Percentiles rank a stretch among this genome's conserved stretches.
These are phyloP conservation scores for Fusarium ambrosium DNA, from an alignment of 2,329 filamentous ascomycete genomes.

Conservation along the genomic window DNA sequence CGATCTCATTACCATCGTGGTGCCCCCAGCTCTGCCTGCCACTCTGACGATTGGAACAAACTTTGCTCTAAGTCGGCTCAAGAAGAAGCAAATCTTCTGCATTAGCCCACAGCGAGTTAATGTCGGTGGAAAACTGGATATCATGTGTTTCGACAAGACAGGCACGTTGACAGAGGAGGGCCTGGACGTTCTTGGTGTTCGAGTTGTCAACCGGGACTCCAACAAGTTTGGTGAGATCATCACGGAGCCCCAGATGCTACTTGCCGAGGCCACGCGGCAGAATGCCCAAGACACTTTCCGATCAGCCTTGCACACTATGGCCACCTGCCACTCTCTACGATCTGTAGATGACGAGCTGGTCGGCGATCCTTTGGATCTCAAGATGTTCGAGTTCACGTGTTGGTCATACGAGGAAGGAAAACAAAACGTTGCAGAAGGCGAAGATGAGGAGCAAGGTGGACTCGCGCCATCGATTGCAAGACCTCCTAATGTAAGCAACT, in stretches of 20 bases:
- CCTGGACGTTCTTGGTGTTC: constrained; percentile 90
- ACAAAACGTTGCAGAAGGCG: constrained; percentile 72
- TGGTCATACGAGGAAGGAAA: constrained; percentile 94
- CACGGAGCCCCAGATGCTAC: constrained; percentile 71
- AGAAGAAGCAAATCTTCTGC: constrained; percentile 93
- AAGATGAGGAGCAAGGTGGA: constrained; percentile 80
- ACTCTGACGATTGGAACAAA: constrained; percentile 97
- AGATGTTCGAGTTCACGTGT: constrained; percentile 97
- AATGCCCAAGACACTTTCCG: constrained; percentile 54
- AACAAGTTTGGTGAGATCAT: constrained; percentile 82
- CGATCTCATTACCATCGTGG: constrained; percentile 97
- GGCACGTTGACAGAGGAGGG: constrained; percentile 98
- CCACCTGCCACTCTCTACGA: constrained; percentile 93
- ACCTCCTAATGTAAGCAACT: constrained; percentile 72
- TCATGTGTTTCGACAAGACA: constrained; percentile 99
- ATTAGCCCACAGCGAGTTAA: constrained; percentile 98
- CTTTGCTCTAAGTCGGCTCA: constrained; percentile 89
- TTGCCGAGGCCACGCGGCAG: constrained; percentile 57
- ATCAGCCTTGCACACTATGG: constrained; percentile 92
- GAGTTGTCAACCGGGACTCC: constrained; percentile 76
- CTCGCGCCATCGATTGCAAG: constrained; percentile 90
- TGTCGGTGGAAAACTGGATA: constrained; percentile 93
- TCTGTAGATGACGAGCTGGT: constrained; percentile 89
- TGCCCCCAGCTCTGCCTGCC: constrained; percentile 93
- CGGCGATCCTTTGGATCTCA: constrained; percentile 93